phyloP scores from a whole-genome alignment of 257 asterid genomes.

The Echites panduratus region DNA sequence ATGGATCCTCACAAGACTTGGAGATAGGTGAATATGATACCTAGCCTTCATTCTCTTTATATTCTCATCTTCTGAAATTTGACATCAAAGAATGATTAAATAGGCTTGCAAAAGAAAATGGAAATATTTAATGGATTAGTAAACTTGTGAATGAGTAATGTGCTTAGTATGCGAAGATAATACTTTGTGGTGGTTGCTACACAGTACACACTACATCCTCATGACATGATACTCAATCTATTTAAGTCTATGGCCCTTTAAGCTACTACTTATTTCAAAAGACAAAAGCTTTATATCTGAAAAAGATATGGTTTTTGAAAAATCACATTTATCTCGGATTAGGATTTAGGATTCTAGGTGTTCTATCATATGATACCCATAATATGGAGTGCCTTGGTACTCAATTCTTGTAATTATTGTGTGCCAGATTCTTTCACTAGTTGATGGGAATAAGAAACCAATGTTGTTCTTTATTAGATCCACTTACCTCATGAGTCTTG shows the following conservation, averaged over 20 bases:
- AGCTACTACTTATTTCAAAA: background rate
- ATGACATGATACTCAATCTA: background rate
- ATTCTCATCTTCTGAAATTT: background rate
- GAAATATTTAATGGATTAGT: background rate
- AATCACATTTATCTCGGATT: background rate
- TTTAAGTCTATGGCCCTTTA: background rate
- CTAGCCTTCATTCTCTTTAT: background rate
- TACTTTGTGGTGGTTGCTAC: background rate
- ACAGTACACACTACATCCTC: background rate
- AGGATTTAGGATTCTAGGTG: background rate
- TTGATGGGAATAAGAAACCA: background rate
- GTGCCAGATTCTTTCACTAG: background rate
- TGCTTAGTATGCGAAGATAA: background rate
- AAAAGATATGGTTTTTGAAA: background rate
- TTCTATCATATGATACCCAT: background rate
- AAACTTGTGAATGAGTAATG: background rate
- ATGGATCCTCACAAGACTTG: background rate
- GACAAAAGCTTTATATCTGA: background rate
- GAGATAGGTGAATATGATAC: background rate
- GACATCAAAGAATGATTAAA: background rate
- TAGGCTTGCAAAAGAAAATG: background rate
- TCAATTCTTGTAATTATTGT: too few relatives aligned
- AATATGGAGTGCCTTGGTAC: background rate
- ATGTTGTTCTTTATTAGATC: background rate
- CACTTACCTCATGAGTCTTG: background rate